Conservation (phyloP, 768 basidiomycete species). For the Zangia roseola region DNA sequence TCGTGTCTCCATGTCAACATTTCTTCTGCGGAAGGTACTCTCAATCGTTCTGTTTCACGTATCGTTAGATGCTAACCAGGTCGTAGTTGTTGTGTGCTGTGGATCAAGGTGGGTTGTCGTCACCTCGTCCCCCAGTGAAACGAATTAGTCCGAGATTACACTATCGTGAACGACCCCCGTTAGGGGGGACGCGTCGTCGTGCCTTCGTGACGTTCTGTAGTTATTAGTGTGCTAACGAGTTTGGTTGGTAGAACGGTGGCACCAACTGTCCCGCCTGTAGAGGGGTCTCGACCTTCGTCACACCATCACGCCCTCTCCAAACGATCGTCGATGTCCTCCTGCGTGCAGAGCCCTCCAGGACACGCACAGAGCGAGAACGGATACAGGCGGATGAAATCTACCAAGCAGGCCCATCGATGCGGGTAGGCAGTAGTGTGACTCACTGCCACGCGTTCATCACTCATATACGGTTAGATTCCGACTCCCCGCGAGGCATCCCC, state of each 20-base stretch:
- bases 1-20: constrained; percentile 84
- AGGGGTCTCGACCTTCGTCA: constrained; percentile 61
- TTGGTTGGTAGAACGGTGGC: constrained; percentile 66
- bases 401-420: constrained; percentile 54
- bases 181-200: not conserved
- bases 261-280: constrained; percentile 84
- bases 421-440: constrained; percentile 45
- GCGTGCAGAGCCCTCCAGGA: constrained; percentile 66
- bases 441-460: not conserved
- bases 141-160: not conserved
- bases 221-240: constrained; percentile 9
- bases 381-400: constrained; percentile 85
- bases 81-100: constrained; percentile 72
- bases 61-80: constrained; percentile 42
- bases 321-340: constrained; percentile 69
- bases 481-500: constrained; percentile 74
- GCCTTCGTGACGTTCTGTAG: not conserved
- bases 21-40: constrained; percentile 87
- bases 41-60: not conserved
- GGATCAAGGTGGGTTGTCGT: constrained; percentile 70
- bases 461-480: constrained; percentile 54
- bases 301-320: constrained; percentile 73
- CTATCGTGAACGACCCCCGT: not conserved
- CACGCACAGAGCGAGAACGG: constrained; percentile 67
- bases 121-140: constrained; percentile 1